Evolutionary conservation across 2,329 filamentous ascomycete species (phyloP), one percentile per base, ranked within the genome.

Genomic region (Chaetomiaceae sp.): DNA sequence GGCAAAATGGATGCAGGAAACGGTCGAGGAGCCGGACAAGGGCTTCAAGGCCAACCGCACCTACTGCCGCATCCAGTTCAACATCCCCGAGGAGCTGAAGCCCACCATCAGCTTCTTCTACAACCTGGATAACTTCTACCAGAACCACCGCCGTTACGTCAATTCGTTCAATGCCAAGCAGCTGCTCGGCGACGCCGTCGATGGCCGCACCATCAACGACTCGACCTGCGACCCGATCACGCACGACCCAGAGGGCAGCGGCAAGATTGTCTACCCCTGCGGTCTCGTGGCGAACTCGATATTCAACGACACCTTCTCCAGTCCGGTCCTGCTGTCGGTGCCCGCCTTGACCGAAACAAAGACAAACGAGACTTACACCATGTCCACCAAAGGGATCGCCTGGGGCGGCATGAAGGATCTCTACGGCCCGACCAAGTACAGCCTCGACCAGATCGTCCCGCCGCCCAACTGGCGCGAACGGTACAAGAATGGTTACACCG

Each of bases 111-210:
- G 92, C 57, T 84, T 97, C 71, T 99, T 96, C 76, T 99, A 99
- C 72, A 87, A 88, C 62, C 84, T 99, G 59, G 92, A 90, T 54
- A 96, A 97, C 73, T 99, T 99, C 75, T 97, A 97, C 75, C 94
- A 99, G 72, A 99, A 99, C 69, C 94, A 99, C 69, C 87, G 94
- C 61, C 86, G 92, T 70, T 99, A 99, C 63, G 94, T 96, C 56
- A 88, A 90, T 67, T 95, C 89, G 1, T 87, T 95, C 65, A 87
- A 91, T 66, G 80, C 85, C 53, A 78, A 88, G 48, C 94, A 99
- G 71, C 77, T 99, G 49, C 73, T 86, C 61, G 94, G 91, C 42
- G 75, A 83, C 6, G 78, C 77, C 11, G 79, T 88, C 17, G 75
- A 76, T 29, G 80, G 78, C 53, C 63, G 62, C 33, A 79, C 81